These are phyloP conservation scores for Aspergillus terreus DNA, from an alignment of 2,329 filamentous ascomycete species.

Conservation along the genomic window DNA sequence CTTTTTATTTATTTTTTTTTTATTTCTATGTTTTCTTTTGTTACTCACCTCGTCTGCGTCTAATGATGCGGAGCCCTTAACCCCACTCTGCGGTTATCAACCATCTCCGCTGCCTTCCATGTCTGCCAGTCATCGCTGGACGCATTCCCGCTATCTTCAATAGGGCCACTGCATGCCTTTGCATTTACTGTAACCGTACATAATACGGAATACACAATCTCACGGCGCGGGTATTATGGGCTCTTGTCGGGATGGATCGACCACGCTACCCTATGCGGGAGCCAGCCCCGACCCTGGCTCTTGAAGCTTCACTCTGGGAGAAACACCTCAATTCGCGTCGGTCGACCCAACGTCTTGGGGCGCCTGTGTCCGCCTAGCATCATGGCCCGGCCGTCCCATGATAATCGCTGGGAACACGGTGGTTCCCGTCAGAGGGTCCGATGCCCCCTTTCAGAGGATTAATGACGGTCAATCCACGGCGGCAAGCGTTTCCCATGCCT, in stretches of 20 bases:
- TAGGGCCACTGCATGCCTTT: conserved; percentile 19
- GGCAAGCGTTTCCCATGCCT: conserved; percentile 7
- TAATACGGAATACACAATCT: conserved; percentile 5
- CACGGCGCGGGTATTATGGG: conserved; percentile 7
- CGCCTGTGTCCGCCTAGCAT: conserved; percentile 18
- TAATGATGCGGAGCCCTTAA: conserved; percentile 17
- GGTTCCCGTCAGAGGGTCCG: conserved; percentile 14
- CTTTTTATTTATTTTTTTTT: conserved; percentile 1
- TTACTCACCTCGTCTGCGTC: conserved; percentile 13
- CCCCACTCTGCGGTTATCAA: conserved; percentile 23
- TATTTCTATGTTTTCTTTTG: no score
- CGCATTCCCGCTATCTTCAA: conserved; percentile 20
- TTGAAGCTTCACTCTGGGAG: conserved; percentile 9
- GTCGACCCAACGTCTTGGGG: conserved; percentile 21
- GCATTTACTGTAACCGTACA: conserved; percentile 12
- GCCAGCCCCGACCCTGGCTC: conserved; percentile 16
- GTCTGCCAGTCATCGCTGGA: conserved; percentile 21
- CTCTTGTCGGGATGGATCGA: conserved; percentile 18
- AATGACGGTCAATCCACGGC: not conserved
- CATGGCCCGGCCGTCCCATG: conserved; percentile 10
- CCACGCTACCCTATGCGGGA: conserved; percentile 17
- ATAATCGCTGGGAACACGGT: conserved; percentile 15
- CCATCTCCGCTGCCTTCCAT: conserved; percentile 13
- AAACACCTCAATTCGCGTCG: conserved; percentile 15
- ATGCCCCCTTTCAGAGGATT: conserved; percentile 6